Base-by-base conservation (phyloP, 768 basidiomycete genomes). In the Lactifluus piperatus region DNA sequence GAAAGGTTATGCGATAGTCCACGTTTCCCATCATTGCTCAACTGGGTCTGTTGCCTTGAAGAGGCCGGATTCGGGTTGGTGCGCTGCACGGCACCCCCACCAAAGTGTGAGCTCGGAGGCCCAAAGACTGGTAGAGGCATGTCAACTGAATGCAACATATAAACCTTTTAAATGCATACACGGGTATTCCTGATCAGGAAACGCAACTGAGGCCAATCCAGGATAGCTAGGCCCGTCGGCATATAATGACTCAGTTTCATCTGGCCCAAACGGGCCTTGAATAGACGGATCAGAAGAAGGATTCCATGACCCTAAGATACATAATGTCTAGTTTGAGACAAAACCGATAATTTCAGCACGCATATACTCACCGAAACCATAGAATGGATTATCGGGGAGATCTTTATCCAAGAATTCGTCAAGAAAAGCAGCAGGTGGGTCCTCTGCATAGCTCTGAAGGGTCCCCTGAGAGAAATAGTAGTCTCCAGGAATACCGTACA, bases 331-430 rank as follows among this genome's bases (percentile, higher is more conserved):
- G 44, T 9, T 1, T 18, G 16, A 46, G 22, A n/a, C 0, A 2
- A 29, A 14, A 37, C 11, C 22, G 39, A 41, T 22, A 4, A 18
- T 8, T 16, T 8, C 14, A 32, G 22, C 24, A 29, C 59, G 59
- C 59, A 60, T 60, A 60, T 29, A 60, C 30, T 56, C 44, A 46
- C 54, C 44, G 14, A 51, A 45, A 51, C 30, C 30, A 9, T 51
- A 49, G 18, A 24, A 36, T 3, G 49, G 22, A 24, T 22, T n/a
- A 16, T 56, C 49, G 13, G 20, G 20, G 49, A 46, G 22, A 9
- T 2, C 29, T 5, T 46, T 34, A 11, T 51, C 44, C 20, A 46
- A 43, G 44, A 37, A 10, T 3, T 26, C 43, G 16, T 56, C 59
- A 29, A 60, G 50, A 5, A 41, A 55, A 29, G 58, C 47, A 5